phyloP scores from a whole-genome alignment of 306 rosid genomes.

The Cucumis cinereus region DNA sequence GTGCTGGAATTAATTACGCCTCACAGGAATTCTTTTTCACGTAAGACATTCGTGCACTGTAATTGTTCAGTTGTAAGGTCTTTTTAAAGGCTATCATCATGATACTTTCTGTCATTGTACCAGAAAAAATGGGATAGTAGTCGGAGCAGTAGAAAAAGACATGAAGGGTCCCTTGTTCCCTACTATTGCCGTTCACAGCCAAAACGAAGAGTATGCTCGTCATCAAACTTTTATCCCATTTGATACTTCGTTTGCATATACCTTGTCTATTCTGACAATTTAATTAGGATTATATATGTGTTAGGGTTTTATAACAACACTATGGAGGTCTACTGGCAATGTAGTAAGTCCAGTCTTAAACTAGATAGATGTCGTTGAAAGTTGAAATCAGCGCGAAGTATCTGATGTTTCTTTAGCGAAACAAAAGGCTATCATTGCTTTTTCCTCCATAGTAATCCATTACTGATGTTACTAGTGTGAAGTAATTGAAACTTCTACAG shows the following conservation, averaged over 20 bases:
- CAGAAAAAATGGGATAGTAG: conserved; percentile 83
- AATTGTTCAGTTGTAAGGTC: background rate
- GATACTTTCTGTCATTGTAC: conserved; percentile 14
- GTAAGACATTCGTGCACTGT: conserved; percentile 25
- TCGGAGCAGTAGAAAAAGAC: conserved; percentile 71
- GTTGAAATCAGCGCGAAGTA: background rate
- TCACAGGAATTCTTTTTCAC: conserved; percentile 86
- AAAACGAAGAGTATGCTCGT: conserved; percentile 80
- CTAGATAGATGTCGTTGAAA: background rate
- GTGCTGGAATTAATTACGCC: conserved; percentile 89
- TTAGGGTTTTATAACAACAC: background rate
- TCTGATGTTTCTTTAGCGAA: background rate
- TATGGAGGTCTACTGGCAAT: background rate
- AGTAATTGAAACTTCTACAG: background rate
- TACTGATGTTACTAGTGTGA: background rate
- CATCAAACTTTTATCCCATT: background rate
- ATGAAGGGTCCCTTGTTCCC: conserved; percentile 75
- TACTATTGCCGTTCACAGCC: conserved; percentile 95
- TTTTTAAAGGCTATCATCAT: background rate
- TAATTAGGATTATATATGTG: background rate
- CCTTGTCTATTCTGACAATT: background rate
- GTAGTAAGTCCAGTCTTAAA: background rate
- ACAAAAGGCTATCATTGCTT: background rate
- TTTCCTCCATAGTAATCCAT: background rate
- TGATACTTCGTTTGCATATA: background rate